Evolutionary conservation across 805 yeast genomes (phyloP).

Genomic region (Yamadazyma olivae): DNA sequence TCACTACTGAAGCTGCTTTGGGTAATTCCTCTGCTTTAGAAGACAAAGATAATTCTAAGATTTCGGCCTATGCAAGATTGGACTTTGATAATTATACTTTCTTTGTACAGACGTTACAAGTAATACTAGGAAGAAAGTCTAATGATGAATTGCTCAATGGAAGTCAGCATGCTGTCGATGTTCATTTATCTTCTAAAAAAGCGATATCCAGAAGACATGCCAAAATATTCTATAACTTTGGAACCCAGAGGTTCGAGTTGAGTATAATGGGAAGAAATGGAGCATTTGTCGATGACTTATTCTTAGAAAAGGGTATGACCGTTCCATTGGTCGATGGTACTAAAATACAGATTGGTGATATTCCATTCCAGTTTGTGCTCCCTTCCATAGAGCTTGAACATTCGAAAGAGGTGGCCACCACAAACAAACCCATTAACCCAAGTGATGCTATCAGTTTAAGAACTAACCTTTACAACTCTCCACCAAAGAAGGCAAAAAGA

Average conservation of each 20-base stretch:
- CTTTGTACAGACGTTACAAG: slow-evolving; percentile 94
- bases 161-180: slow-evolving; percentile 78
- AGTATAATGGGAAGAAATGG: slow-evolving; percentile 94
- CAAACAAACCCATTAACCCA: slow-evolving; percentile 49
- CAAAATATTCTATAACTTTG: slow-evolving; percentile 92
- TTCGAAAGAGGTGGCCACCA: slow-evolving; percentile 14
- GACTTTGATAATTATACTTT: slow-evolving; percentile 93
- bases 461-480: slow-evolving; percentile 38
- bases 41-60: slow-evolving; percentile 21
- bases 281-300: slow-evolving; percentile 89
- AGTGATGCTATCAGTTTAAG: slow-evolving; percentile 58
- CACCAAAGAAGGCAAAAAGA: slow-evolving; percentile 5
- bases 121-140: slow-evolving; percentile 84
- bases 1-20: slow-evolving; percentile 14
- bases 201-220: slow-evolving; percentile 95
- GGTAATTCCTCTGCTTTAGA: slow-evolving; percentile 8
- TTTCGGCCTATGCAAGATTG: slow-evolving; percentile 67
- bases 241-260: slow-evolving; percentile 90
- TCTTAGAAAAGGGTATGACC: slow-evolving; percentile 88
- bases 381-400: slow-evolving; percentile 59
- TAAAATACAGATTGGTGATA: slow-evolving; percentile 89
- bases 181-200: slow-evolving; percentile 87
- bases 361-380: slow-evolving; percentile 80
- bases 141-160: slow-evolving; percentile 49
- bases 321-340: slow-evolving; percentile 81